Evolutionary conservation across 2,329 filamentous ascomycete genomes (phyloP), one percentile per base, ranked within the genome.

Genomic region (Cladosporium sp.): DNA sequence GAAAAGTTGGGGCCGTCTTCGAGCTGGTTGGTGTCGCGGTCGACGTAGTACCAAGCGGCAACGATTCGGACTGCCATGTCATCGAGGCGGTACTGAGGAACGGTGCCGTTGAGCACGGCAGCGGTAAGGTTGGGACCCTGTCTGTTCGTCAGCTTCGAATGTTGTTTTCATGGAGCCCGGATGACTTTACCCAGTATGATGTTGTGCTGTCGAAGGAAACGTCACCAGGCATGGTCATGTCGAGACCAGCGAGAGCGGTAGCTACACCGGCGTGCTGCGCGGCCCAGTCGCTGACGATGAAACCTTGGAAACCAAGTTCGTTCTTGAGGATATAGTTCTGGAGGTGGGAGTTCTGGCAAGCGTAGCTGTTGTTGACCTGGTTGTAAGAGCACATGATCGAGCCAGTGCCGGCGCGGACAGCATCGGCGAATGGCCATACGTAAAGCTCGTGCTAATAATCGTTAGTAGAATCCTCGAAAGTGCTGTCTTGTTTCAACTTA

Each of bases 211-310:
- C 87, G 80, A 97, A 96, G 24, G 80, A 70, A 1, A 90, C 90
- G 75, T 97, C 94, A 64, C 92, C 92, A 0, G 91, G 91, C 92
- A 95, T 95, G n/a, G 85, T 85, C 91, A 95, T 93, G 77, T 96
- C 92, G 28, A 95, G 81, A 47, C 92, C 92, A 26, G 91, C 90
- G 44, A 87, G 81, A 2, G 91, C 89, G 41, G 84, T 86, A 30
- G 87, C 81, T 5, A 86, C 88, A 69, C 90, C 90, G 3, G 87
- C 82, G 72, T 93, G 90, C 72, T 92, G 90, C 4, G 90, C 92
- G 70, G 86, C 82, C 85, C 87, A 75, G 77, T 95, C 92, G 28
- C 84, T 87, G 84, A 92, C 86, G 65, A 94, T 85, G 72, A 92
- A 92, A 0, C 91, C 91, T 71, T 92, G 90, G 80, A 94, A 94